Conservation (phyloP, 2,329 filamentous ascomycete genomes). For the Trichophyton verrucosum region DNA sequence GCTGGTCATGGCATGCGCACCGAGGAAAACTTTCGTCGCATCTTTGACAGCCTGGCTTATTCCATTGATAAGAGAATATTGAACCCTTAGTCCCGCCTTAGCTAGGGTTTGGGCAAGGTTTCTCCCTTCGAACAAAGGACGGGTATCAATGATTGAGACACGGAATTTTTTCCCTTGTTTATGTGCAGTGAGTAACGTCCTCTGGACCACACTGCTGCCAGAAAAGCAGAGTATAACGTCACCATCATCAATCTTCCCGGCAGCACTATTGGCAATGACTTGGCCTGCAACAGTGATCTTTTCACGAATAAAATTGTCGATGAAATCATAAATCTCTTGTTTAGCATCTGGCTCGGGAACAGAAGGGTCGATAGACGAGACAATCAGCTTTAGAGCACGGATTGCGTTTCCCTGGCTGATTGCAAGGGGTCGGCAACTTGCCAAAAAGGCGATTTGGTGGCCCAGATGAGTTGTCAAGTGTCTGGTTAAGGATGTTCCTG, state of each 20-base stretch:
- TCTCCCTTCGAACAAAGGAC: slow-evolving; percentile 57
- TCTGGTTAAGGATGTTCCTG: slow-evolving; percentile 69
- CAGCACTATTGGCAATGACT: slow-evolving; percentile 67
- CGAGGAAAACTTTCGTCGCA: slow-evolving; percentile 64
- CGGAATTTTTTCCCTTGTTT: slow-evolving; percentile 60
- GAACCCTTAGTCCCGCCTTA: slow-evolving; percentile 58
- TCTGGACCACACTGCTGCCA: slow-evolving; percentile 73
- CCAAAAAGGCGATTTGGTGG: slow-evolving; percentile 89
- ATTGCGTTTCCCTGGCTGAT: slow-evolving; percentile 97
- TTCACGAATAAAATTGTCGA: slow-evolving; percentile 83
- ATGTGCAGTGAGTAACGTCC: slow-evolving; percentile 63
- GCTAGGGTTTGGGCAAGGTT: slow-evolving; percentile 59
- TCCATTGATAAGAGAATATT: slow-evolving; percentile 70
- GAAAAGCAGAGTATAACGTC: slow-evolving; percentile 81
- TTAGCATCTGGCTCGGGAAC: slow-evolving; percentile 73
- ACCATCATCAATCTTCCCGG: slow-evolving; percentile 61
- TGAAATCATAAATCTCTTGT: slow-evolving; percentile 60
- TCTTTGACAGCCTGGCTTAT: slow-evolving; percentile 61
- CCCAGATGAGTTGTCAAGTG: slow-evolving; percentile 89
- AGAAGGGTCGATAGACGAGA: slow-evolving; percentile 80
- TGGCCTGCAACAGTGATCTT: slow-evolving; percentile 77
- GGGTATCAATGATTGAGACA: slow-evolving; percentile 71
- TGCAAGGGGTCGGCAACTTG: slow-evolving; percentile 86
- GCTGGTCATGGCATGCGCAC: slow-evolving; percentile 88
- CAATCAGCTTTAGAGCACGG: slow-evolving; percentile 82